Evolutionary conservation across 805 yeast species (phyloP).

Genomic region (Candida glaebosa): DNA sequence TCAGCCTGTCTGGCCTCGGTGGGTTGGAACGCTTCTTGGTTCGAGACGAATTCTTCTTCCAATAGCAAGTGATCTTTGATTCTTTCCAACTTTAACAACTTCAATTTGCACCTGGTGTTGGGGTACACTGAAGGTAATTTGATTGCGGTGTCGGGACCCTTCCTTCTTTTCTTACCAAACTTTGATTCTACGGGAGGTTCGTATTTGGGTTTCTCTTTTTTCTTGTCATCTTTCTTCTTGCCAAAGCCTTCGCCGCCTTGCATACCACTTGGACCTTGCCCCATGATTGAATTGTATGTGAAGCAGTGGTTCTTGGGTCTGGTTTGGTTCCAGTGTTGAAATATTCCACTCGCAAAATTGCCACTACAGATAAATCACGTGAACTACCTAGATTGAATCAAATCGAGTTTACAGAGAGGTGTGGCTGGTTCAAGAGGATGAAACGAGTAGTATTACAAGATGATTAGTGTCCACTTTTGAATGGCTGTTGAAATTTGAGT

Average conservation of each 20-base stretch:
- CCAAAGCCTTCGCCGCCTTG: conserved; percentile 46
- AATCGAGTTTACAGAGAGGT: too few species aligned
- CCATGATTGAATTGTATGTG: conserved; percentile 26
- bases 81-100: conserved; percentile 87
- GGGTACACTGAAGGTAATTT: conserved; percentile 88
- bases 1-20: conserved; percentile 96
- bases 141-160: conserved; percentile 83
- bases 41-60: conserved; percentile 94
- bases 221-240: conserved; percentile 56
- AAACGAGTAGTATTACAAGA: too few species aligned
- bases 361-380: background rate
- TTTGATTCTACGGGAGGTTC: conserved; percentile 98
- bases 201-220: conserved; percentile 89
- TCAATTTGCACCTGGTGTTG: conserved; percentile 88
- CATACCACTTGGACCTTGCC: conserved; percentile 56
- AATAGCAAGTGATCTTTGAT: conserved; percentile 92
- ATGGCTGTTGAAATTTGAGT: too few species aligned
- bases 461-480: too few species aligned
- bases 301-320: background rate
- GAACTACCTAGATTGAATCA: background rate
- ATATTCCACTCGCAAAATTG: background rate
- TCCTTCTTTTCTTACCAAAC: conserved; percentile 88
- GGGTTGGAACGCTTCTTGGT: conserved; percentile 92
- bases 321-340: background rate
- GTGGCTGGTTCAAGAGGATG: too few species aligned